phyloP scores from a whole-genome alignment of 108 stramenopile genomes.

The Craspedostauros australis region DNA sequence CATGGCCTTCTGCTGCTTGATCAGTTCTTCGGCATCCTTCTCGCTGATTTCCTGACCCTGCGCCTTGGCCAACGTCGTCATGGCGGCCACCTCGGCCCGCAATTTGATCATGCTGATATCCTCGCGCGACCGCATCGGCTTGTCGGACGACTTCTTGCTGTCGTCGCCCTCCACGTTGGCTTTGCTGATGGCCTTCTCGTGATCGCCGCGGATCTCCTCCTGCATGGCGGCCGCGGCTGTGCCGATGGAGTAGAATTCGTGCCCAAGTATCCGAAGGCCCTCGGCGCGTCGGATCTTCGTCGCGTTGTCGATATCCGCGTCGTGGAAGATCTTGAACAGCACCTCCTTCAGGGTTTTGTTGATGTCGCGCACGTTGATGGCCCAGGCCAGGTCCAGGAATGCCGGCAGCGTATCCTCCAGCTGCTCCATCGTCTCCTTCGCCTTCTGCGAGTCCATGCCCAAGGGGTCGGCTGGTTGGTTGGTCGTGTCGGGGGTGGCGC shows the following conservation, averaged over 20 bases:
- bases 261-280: constrained; percentile 60
- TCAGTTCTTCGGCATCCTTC: constrained; percentile 79
- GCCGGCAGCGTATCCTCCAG: constrained; percentile 80
- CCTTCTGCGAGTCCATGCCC: constrained; percentile 45
- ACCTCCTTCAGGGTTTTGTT: constrained; percentile 63
- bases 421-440: constrained; percentile 60
- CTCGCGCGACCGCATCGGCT: no score
- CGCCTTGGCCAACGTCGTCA: constrained; percentile 85
- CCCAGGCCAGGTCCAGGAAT: constrained; percentile 80
- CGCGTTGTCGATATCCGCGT: constrained; percentile 41
- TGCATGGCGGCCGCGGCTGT: constrained; percentile 35
- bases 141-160: not conserved
- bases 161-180: constrained; percentile 1
- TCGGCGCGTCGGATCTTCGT: constrained; percentile 61
- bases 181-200: constrained; percentile 6
- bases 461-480: no score
- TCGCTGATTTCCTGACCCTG: constrained; percentile 84
- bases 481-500: not conserved
- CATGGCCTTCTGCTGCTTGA: constrained; percentile 53
- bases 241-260: constrained; percentile 66
- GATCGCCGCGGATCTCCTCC: constrained; percentile 17
- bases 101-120: constrained; percentile 60
- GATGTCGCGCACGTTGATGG: constrained; percentile 80
- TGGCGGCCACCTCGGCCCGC: constrained; percentile 80
- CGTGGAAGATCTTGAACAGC: constrained; percentile 72